These are phyloP conservation scores for Sphagnum fallax DNA, from an alignment of 228 moss, liverwort and hornwort genomes.

Conservation along the genomic window DNA sequence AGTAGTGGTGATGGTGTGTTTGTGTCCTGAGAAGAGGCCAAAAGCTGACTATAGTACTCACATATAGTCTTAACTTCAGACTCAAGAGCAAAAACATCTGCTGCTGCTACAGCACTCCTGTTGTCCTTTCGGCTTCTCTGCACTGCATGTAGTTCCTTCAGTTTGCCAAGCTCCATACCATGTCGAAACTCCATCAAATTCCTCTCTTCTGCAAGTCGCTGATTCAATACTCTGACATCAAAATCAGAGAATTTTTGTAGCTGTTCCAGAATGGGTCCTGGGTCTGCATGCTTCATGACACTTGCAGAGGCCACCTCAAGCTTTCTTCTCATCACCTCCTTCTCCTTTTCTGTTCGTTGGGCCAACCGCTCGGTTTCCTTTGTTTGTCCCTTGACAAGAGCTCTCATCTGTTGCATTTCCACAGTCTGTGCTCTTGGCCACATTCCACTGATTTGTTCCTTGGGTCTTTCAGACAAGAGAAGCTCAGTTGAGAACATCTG, in stretches of 20 bases:
- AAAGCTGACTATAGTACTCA: constrained; percentile 13
- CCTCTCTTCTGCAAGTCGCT: constrained; percentile 2
- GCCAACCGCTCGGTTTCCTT: constrained; percentile 15
- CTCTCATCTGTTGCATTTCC: constrained; percentile 1
- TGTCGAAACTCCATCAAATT: constrained; percentile 23
- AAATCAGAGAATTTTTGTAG: constrained; percentile 6
- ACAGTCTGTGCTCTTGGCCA: constrained; percentile 1
- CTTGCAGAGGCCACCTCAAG: constrained; percentile 7
- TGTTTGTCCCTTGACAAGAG: constrained; percentile 6
- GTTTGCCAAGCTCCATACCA: constrained; percentile 30
- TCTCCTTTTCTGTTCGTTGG: constrained; percentile 5
- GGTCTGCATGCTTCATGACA: neutral
- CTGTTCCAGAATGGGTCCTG: constrained; percentile 15
- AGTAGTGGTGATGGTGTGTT: constrained; percentile 13
- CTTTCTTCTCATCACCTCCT: constrained; percentile 14
- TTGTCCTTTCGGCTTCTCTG: neutral
- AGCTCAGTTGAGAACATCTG: neutral
- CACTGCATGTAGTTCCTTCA: constrained; percentile 14
- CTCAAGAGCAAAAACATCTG: constrained; percentile 14
- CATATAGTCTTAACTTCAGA: constrained; percentile 24
- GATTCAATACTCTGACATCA: constrained; percentile 1
- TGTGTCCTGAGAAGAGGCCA: constrained; percentile 1
- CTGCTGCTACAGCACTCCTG: neutral
- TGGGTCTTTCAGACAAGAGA: neutral
- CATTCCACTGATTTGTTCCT: constrained; percentile 9